Conservation (phyloP, 352 stramenopile species). For the Pythium volutum region DNA sequence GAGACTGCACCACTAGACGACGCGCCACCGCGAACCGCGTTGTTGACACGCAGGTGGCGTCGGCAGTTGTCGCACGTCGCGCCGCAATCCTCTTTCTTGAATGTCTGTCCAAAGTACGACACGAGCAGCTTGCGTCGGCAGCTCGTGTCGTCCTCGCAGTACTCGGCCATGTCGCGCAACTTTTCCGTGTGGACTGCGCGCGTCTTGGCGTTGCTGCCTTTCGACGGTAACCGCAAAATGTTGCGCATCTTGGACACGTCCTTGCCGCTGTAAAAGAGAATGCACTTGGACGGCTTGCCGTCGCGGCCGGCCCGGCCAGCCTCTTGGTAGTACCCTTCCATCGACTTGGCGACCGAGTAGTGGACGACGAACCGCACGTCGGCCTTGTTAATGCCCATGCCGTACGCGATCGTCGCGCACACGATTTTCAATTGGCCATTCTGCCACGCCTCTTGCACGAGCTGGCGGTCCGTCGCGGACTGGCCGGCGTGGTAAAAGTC, state of each 20-base stretch:
- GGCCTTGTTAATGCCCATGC: conserved; percentile 95
- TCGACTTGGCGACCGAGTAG: conserved; percentile 88
- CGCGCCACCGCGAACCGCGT: conserved; percentile 13
- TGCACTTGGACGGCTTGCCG: conserved; percentile 88
- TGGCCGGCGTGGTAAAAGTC: conserved; percentile 92
- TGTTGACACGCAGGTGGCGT: conserved; percentile 35
- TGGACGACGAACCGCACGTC: conserved; percentile 94
- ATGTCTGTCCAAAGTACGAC: conserved; percentile 78
- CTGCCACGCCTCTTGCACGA: conserved; percentile 78
- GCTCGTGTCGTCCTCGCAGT: conserved; percentile 71
- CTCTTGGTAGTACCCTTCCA: conserved; percentile 99
- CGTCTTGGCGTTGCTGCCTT: conserved; percentile 74
- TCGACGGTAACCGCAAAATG: conserved; percentile 75
- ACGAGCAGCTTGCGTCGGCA: conserved; percentile 75
- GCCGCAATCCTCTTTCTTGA: conserved; percentile 60
- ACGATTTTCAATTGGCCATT: conserved; percentile 86
- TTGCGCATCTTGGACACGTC: conserved; percentile 85
- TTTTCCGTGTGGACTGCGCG: conserved; percentile 75
- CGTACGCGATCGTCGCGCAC: conserved; percentile 95
- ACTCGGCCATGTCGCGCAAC: conserved; percentile 72
- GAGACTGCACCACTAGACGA: neutral
- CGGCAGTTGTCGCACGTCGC: conserved; percentile 66
- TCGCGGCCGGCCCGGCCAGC: conserved; percentile 95
- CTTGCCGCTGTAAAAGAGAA: conserved; percentile 86
- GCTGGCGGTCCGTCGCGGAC: conserved; percentile 68